Conservation (phyloP, 805 yeast species). For the Kodamaea laetipori region DNA sequence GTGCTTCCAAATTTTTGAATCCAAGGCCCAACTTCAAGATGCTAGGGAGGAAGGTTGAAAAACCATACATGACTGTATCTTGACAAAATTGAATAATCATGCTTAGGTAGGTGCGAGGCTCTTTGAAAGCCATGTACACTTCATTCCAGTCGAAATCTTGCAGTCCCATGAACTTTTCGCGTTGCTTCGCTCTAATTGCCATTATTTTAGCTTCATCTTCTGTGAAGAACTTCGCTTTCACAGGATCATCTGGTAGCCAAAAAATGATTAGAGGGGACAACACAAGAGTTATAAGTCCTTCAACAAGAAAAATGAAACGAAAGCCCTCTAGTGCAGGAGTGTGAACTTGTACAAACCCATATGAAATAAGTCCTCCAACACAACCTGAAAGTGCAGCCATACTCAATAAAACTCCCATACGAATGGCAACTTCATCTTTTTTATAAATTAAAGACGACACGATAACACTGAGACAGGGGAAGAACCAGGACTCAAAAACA, state of each 20-base stretch:
- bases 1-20: slow-evolving; percentile 30
- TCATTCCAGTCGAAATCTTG: slow-evolving; percentile 31
- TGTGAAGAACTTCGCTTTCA: slow-evolving; percentile 41
- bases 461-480: slow-evolving; percentile 51
- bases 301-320: slow-evolving; percentile 54
- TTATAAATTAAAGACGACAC: slow-evolving; percentile 33
- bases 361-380: slow-evolving; percentile 56
- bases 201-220: slow-evolving; percentile 41
- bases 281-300: slow-evolving; percentile 45
- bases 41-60: slow-evolving; percentile 42
- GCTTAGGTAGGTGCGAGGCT: slow-evolving; percentile 37
- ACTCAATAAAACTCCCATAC: slow-evolving; percentile 42
- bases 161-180: slow-evolving; percentile 38
- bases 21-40: slow-evolving; percentile 37
- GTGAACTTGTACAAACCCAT: slow-evolving; percentile 39
- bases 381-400: slow-evolving; percentile 58
- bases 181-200: slow-evolving; percentile 33
- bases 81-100: slow-evolving; percentile 47
- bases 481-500: slow-evolving; percentile 52
- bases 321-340: slow-evolving; percentile 42
- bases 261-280: slow-evolving; percentile 36
- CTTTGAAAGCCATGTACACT: slow-evolving; percentile 34
- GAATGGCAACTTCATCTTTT: slow-evolving; percentile 19
- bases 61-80: slow-evolving; percentile 46
- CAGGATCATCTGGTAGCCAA: slow-evolving; percentile 43